phyloP scores from a whole-genome alignment of 306 rosid genomes.

The Acmispon strigosus region DNA sequence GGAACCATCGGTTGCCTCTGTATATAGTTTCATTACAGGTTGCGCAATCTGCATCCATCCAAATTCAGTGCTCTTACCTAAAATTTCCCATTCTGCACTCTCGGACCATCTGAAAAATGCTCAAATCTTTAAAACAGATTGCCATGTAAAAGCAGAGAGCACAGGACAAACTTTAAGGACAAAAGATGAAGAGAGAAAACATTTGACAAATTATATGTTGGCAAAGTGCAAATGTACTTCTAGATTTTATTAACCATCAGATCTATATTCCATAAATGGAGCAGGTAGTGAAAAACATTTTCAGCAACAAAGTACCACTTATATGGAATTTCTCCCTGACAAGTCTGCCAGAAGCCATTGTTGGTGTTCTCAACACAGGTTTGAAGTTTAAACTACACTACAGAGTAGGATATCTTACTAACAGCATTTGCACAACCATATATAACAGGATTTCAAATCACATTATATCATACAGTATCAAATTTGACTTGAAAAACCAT shows the following conservation, averaged over 20 bases:
- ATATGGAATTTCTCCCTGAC: background rate
- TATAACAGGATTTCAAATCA: background rate
- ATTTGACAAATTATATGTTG: background rate
- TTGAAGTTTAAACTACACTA: slow-evolving; percentile 8
- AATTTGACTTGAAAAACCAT: background rate
- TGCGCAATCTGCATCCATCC: slow-evolving; percentile 80
- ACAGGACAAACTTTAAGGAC: slow-evolving; percentile 2
- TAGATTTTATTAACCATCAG: background rate
- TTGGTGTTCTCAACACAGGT: background rate
- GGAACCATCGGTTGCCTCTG: slow-evolving; percentile 87
- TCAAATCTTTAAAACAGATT: background rate
- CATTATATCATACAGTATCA: background rate
- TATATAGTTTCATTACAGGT: slow-evolving; percentile 67
- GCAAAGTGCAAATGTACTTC: slow-evolving; percentile 14
- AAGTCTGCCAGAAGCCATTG: background rate
- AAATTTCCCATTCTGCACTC: slow-evolving; percentile 48
- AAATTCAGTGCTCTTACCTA: slow-evolving; percentile 50
- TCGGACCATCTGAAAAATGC: slow-evolving; percentile 50
- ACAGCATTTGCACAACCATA: background rate
- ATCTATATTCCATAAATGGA: background rate
- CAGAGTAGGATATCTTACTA: background rate
- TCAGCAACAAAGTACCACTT: background rate
- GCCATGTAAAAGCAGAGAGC: background rate
- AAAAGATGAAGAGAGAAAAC: background rate
- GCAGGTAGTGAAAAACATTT: background rate